These are phyloP conservation scores for Ophiostoma novo-ulmi DNA, from an alignment of 2,329 filamentous ascomycete species.

Conservation along the genomic window DNA sequence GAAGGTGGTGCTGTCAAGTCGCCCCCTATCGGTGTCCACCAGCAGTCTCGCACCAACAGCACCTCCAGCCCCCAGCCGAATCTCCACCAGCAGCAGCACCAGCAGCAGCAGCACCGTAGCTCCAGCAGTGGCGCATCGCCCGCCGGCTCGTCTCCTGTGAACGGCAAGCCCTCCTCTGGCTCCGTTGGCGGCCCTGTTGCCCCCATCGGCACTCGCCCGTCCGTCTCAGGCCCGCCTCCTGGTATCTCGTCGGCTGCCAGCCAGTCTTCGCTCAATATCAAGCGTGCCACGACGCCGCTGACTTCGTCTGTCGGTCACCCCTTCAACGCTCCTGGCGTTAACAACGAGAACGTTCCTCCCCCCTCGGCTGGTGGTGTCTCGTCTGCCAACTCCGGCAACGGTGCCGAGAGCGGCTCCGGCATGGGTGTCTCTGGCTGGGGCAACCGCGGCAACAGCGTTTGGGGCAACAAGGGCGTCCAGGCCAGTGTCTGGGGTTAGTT, in stretches of 20 bases:
- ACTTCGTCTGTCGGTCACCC: constrained; percentile 81
- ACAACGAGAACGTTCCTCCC: constrained; percentile 33
- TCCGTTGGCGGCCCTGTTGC: constrained; percentile 61
- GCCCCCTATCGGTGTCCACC: constrained; percentile 48
- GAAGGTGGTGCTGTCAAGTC: constrained; percentile 31
- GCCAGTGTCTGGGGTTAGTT: constrained; percentile 87
- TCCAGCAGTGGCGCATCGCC: constrained; percentile 11
- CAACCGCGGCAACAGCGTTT: constrained; percentile 67
- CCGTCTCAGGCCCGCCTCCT: constrained; percentile 39
- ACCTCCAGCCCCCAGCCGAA: constrained; percentile 71
- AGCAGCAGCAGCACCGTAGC: constrained; percentile 30
- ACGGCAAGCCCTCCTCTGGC: constrained; percentile 48
- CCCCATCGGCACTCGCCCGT: constrained; percentile 87
- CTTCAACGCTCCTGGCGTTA: constrained; percentile 48
- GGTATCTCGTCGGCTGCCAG: constrained; percentile 37
- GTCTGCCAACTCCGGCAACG: constrained; percentile 51
- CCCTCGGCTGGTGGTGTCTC: constrained; percentile 38
- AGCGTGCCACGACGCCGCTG: constrained; percentile 82
- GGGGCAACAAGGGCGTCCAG: constrained; percentile 82
- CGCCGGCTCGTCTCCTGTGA: constrained; percentile 57
- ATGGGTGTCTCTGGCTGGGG: constrained; percentile 61
- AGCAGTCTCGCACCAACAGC: constrained; percentile 69
- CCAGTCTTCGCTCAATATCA: constrained; percentile 40
- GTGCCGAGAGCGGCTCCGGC: constrained; percentile 36
- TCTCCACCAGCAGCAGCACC: constrained; percentile 47